phyloP scores from a whole-genome alignment of 139 green algal species.

The Picochlorum sp. region DNA sequence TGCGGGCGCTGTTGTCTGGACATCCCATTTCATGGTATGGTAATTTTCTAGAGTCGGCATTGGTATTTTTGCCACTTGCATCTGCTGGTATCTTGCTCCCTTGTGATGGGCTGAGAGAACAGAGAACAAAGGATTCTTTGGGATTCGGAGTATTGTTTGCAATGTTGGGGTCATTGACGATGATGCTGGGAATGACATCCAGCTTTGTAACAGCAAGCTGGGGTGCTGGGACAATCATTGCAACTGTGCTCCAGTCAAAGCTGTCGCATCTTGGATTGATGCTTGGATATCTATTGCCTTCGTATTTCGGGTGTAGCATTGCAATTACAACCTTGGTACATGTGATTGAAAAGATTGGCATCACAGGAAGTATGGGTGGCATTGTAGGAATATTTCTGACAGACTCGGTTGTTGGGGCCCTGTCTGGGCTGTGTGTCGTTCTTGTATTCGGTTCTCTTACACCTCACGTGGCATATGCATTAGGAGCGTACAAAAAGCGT shows the following conservation, averaged over 20 bases:
- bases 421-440: neutral
- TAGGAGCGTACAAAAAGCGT: neutral
- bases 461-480: conserved; percentile 3
- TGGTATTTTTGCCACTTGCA: neutral
- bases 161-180: conserved; percentile 12
- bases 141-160: conserved; percentile 20
- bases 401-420: conserved; percentile 1
- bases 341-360: conserved; percentile 40
- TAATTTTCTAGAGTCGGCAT: conserved; percentile 12
- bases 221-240: conserved; percentile 8
- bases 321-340: conserved; percentile 14
- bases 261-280: neutral
- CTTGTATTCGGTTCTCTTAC: neutral
- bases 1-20: conserved; percentile 9
- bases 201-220: conserved; percentile 27
- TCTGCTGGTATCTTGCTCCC: neutral
- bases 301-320: neutral
- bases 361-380: conserved; percentile 7
- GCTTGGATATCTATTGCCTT: neutral
- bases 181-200: conserved; percentile 12
- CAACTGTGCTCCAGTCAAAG: conserved; percentile 3
- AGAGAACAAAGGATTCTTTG: neutral
- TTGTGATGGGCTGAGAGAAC: too few species aligned
- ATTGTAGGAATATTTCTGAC: neutral
- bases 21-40: conserved; percentile 51